These are phyloP conservation scores for Cordyceps javanica DNA, from an alignment of 2,329 filamentous ascomycete species.

Conservation along the genomic window DNA sequence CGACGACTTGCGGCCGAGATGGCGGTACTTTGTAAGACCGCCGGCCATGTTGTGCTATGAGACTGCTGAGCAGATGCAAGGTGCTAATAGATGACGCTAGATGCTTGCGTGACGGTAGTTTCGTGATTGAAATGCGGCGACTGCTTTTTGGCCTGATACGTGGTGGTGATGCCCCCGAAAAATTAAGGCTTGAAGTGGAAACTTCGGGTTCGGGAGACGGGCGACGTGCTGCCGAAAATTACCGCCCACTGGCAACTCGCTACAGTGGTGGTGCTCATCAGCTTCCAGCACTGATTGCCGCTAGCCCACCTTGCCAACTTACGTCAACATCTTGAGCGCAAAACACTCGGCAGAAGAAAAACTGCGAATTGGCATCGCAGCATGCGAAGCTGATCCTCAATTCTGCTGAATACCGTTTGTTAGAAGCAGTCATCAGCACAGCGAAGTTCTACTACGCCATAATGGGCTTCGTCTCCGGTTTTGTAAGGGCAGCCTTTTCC, in stretches of 20 bases:
- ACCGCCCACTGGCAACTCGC: neutral
- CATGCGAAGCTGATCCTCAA: constrained; percentile 26
- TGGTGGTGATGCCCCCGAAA: neutral
- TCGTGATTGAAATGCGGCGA: neutral
- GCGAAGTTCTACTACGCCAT: constrained; percentile 15
- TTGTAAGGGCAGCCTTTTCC: constrained; percentile 47
- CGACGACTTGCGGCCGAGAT: constrained; percentile 76
- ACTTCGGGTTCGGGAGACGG: constrained; percentile 22
- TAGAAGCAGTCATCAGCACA: constrained; percentile 1
- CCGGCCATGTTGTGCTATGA: constrained; percentile 62
- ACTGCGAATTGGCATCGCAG: constrained; percentile 21
- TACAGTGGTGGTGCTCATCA: neutral
- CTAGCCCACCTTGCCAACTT: constrained; percentile 10
- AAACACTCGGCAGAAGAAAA: constrained; percentile 3
- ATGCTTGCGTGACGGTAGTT: neutral
- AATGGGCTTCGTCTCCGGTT: constrained; percentile 71
- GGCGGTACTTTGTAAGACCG: constrained; percentile 79
- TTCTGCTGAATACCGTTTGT: constrained; percentile 12
- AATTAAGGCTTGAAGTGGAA: constrained; percentile 23
- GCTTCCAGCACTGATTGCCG: constrained; percentile 13
- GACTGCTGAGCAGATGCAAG: neutral
- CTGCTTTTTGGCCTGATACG: neutral
- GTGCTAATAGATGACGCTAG: neutral
- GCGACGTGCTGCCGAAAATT: constrained; percentile 10
- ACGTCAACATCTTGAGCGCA: constrained; percentile 10